Base-by-base conservation (phyloP, 2,329 filamentous ascomycete species). In the Allantophomopsis cytisporea region DNA sequence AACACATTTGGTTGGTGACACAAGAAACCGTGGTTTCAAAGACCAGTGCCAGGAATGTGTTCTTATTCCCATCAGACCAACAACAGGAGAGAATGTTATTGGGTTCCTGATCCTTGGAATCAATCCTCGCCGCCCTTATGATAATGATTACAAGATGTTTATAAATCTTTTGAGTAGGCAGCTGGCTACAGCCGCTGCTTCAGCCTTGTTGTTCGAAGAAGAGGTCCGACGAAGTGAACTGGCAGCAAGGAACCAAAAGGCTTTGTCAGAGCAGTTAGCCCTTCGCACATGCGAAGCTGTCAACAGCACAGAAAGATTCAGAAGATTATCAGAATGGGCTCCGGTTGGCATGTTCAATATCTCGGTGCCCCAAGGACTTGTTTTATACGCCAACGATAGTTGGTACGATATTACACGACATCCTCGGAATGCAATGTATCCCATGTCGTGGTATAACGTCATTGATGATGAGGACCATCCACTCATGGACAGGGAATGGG, bases 261-360 rank as follows among this genome's bases (percentile, higher is more conserved):
- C 45, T 17, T 32, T 55, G n/a, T 47, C 45, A 7, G 47, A 50
- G 38, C 49, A 54, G 36, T 35, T 54, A 7, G 50, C 48, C 18
- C 38, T 49, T 2, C 46, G 51, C 18, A 45, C 42, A 33, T 62
- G 64, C 40, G 64, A 70, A 47, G 60, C 65, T 3, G 62, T 61
- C 14, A 60, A 68, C 42, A 66, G 70, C 35, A 73, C 80, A 41
- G 72, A 73, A 28, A 73, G 76, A 40, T 84, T 85, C 47, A 76
- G 76, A 6, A 66, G 74, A 5, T 79, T 86, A 58, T 76, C 80
- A 2, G 79, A 84, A 48, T 77, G 84, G 38, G 76, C 82, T 2
- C 82, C 82, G 0, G 76, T 83, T 1, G 82, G 81, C 14, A 78
- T 86, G 60, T 83, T 79, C 50, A 81, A 86, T 43, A 74, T 77